Evolutionary conservation across 129 eudicot species (phyloP), one percentile per base, ranked within the genome.

Genomic region (Helichrysum umbraculigerum): DNA sequence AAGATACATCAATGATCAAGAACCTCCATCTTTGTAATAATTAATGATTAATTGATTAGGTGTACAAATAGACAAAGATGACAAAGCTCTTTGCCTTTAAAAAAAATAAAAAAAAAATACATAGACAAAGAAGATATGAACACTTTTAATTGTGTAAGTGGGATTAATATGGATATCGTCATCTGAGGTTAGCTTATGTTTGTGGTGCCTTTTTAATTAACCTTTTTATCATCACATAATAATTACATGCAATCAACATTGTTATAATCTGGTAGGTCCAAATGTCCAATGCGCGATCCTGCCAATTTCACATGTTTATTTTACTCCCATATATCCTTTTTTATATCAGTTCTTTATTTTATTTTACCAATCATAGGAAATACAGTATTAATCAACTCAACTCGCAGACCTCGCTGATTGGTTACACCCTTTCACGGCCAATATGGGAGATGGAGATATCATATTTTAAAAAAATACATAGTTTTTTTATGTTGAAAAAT

Each of bases 131-230:
- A 68, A 50, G 60, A 68, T 58, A 58, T 68, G 68, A 58, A n/a
- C 63, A 42, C 76, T 78, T 25, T 78, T 52, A 52, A 14, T 16
- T 78, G 42, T 39, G 62, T 7, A 69, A 60, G 71, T 78, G 81
- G 76, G 69, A 62, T 69, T 69, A 54, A 34, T 67, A 41, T 78
- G 81, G 76, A 69, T 70, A 11, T 58, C 76, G 81, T 78, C 76
- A 78, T 70, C 4, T 42, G 76, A 78, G 76, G 76, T 59, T 69
- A 10, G 70, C 51, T 59, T 42, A 35, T 70, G 70, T 78, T 57
- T 68, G 75, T 77, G 75, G 75, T 69, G 69, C 68, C 44, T 29
- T 56, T 69, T 69, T 68, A 70, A 42, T 35, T 35, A 30, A 25
- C 76, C 62, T 59, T 78, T 78, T 41, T 68, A 68, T 69, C 70